A percentile compares a stretch with the other conserved stretches of the same genome.
These are phyloP conservation scores for Penicillium daleae DNA, from an alignment of 495 filamentous ascomycete genomes.

Conservation along the genomic window DNA sequence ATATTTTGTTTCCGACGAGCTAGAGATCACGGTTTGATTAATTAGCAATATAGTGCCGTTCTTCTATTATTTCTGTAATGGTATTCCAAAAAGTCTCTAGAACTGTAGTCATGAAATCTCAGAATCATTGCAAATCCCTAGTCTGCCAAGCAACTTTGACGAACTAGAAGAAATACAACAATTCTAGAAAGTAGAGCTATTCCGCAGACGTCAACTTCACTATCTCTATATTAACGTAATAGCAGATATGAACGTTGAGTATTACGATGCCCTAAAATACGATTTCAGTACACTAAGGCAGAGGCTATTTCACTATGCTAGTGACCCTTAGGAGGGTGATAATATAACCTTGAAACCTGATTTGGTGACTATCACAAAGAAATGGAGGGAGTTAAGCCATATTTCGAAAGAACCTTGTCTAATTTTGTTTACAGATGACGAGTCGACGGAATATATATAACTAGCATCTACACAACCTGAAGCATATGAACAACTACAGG, in stretches of 20 bases:
- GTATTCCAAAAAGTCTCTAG: constrained; percentile 25
- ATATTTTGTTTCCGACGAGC: constrained; percentile 19
- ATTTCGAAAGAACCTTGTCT: constrained; percentile 16
- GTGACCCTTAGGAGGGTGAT: constrained; percentile 37
- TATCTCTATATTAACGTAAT: constrained; percentile 30
- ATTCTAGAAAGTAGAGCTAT: constrained; percentile 19
- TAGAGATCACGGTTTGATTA: constrained; percentile 28
- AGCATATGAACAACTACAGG: constrained; percentile 26
- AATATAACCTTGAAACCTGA: constrained; percentile 26
- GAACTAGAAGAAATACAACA: constrained; percentile 23
- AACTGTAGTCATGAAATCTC: constrained; percentile 32
- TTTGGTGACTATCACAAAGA: constrained; percentile 15
- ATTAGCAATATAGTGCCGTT: constrained; percentile 28
- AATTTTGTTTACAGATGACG: constrained; percentile 23
- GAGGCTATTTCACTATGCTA: constrained; percentile 28
- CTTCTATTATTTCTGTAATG: constrained; percentile 27
- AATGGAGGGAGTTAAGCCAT: constrained; percentile 11
- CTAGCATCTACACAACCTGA: constrained; percentile 22
- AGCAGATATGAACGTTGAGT: constrained; percentile 17
- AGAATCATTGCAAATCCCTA: constrained; percentile 24
- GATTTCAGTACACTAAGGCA: constrained; percentile 24
- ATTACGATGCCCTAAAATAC: constrained; percentile 27
- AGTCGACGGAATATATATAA: constrained; percentile 22
- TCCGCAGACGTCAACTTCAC: constrained; percentile 34
- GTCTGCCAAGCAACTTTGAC: constrained; percentile 28